Evolutionary conservation across 192 early-diverging fungal genomes (phyloP), one percentile per base, ranked within the genome.

Genomic region (Dissophora globulifera): DNA sequence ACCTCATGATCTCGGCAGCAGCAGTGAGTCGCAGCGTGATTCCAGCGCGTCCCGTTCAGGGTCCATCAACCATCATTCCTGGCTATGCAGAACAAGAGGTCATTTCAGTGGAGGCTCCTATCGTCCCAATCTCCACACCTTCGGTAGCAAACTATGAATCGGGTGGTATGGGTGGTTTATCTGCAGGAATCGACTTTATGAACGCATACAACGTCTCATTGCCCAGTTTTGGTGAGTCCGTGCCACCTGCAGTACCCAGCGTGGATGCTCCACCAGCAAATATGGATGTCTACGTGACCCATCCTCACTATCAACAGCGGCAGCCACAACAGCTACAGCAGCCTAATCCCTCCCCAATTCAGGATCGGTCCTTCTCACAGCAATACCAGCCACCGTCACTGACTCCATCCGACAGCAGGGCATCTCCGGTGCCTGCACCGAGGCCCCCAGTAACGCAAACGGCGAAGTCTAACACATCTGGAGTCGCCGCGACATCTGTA

Each of bases 1-100:
- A 76, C 15, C 63, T 76, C 16, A 67, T 76, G 72, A 41, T 50
- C 25, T 67, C 72, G n/a, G 72, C 72, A 43, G 72, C 72, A 20
- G 41, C 46, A 3, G 63, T 76, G 13, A 58, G 63, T 62, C 62
- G 72, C 1, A 43, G 60, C 33, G 33, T 19, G 8, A 25, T 57
- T 15, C 63, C 72, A 19, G 35, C 72, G n/a, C 72, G 72, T 19
- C 63, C 72, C 32, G 20, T 48, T 15, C 62, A 60, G 22, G 72
- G 72, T 40, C 72, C 72, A 25, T 55, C 63, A 0, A 43, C n/a
- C 29, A 25, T 67, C 8, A 51, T 56, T 16, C 31, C 58, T 22
- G 35, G 30, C 10, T 15, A 51, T 19, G n/a, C 16, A 2, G 35
- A 55, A 1, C 50, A 20, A 11, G 20, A 15, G 25, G 31, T 30